Percentiles rank a stretch among this genome's conserved stretches.
Conservation (phyloP, 768 basidiomycete genomes). For the Lactarius trivialis region DNA sequence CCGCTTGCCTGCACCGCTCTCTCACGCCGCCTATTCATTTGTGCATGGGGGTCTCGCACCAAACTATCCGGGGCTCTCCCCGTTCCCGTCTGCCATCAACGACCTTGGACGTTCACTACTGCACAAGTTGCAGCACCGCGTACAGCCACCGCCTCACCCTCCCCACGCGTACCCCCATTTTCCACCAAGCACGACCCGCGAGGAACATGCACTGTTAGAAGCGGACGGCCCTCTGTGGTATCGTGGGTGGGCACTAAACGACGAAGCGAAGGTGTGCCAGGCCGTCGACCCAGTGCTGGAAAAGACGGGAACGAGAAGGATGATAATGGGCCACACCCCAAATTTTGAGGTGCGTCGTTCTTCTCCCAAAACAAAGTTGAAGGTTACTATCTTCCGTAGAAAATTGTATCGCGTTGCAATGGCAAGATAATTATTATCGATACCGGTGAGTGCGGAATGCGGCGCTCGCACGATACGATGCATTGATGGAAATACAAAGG, state of each 20-base stretch:
- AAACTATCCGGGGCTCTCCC: slow-evolving; percentile 62
- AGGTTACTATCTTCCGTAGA: slow-evolving; percentile 26
- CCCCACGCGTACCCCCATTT: slow-evolving; percentile 69
- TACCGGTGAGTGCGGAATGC: slow-evolving; percentile 49
- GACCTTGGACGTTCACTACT: slow-evolving; percentile 63
- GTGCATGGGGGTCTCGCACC: slow-evolving; percentile 90
- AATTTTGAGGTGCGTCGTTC: slow-evolving; percentile 55
- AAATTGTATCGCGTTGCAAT: slow-evolving; percentile 77
- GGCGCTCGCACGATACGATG: neutral
- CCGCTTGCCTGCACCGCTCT: slow-evolving; percentile 39
- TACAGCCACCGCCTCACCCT: slow-evolving; percentile 72
- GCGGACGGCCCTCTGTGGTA: slow-evolving; percentile 89
- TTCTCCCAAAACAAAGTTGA: neutral
- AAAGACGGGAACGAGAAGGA: slow-evolving; percentile 73
- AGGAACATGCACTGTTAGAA: slow-evolving; percentile 68
- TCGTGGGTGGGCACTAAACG: slow-evolving; percentile 80
- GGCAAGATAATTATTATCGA: slow-evolving; percentile 97
- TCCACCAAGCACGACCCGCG: slow-evolving; percentile 54
- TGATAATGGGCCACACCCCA: slow-evolving; percentile 98
- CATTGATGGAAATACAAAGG: slow-evolving; percentile 37
- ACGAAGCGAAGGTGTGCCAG: slow-evolving; percentile 61
- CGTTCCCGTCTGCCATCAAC: slow-evolving; percentile 84
- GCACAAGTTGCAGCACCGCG: slow-evolving; percentile 58
- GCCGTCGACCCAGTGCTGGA: slow-evolving; percentile 65
- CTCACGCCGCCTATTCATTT: slow-evolving; percentile 81